phyloP scores from a whole-genome alignment of 2,329 filamentous ascomycete species.

The Xylaria multiplex region DNA sequence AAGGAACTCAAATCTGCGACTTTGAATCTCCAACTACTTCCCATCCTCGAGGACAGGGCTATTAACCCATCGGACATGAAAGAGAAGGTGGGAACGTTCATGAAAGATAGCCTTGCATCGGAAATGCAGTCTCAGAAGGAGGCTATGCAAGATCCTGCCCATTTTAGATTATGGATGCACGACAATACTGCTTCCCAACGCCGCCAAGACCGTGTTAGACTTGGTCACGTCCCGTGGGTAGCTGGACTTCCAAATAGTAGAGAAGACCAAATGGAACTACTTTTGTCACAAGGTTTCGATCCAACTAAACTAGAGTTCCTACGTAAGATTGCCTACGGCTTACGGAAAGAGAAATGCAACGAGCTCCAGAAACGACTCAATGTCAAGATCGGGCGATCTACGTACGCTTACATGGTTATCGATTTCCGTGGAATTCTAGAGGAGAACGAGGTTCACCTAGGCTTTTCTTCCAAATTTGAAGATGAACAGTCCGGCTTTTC shows the following conservation, averaged over 20 bases:
- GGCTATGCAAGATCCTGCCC: constrained; percentile 60
- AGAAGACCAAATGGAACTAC: constrained; percentile 62
- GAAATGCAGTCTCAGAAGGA: constrained; percentile 64
- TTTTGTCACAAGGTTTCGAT: constrained; percentile 71
- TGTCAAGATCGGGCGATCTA: constrained; percentile 69
- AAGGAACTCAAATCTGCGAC: constrained; percentile 60
- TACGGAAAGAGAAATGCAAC: constrained; percentile 64
- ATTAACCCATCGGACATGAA: constrained; percentile 58
- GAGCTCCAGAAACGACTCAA: constrained; percentile 65
- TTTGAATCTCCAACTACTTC: constrained; percentile 75
- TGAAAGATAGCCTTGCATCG: constrained; percentile 60
- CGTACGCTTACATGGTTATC: constrained; percentile 72
- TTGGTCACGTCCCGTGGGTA: constrained; percentile 55
- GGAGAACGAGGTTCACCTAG: constrained; percentile 74
- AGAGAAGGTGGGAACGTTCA: constrained; percentile 58
- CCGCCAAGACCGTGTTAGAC: constrained; percentile 52
- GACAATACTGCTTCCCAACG: constrained; percentile 48
- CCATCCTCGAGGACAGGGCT: constrained; percentile 71
- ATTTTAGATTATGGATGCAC: constrained; percentile 65
- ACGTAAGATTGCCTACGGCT: constrained; percentile 56
- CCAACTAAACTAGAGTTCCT: constrained; percentile 60
- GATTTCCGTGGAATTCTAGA: constrained; percentile 71
- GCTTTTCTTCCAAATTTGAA: constrained; percentile 72
- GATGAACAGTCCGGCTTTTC: constrained; percentile 63
- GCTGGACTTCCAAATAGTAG: constrained; percentile 61